These are phyloP conservation scores for Podospora bellae-mahoneyi DNA, from an alignment of 495 filamentous ascomycete genomes.

Conservation along the genomic window DNA sequence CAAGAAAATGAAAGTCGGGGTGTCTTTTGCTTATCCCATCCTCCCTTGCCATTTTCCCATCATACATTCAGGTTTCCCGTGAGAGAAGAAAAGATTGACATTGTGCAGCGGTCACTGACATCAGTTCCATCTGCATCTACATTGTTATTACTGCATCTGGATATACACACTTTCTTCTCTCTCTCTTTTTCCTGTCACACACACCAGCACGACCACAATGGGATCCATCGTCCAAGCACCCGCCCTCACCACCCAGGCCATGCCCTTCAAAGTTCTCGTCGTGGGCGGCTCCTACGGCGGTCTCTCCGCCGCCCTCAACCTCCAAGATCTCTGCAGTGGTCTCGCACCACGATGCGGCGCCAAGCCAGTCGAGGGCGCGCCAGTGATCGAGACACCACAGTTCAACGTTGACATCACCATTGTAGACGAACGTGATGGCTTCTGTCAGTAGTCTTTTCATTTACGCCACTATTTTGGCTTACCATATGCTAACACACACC, in stretches of 20 bases:
- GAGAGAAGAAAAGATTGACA: background rate
- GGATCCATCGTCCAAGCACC: slow-evolving; percentile 12
- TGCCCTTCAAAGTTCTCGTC: slow-evolving; percentile 46
- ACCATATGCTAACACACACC: background rate
- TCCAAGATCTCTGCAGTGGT: slow-evolving; percentile 57
- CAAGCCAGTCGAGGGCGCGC: slow-evolving; percentile 26
- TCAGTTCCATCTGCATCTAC: background rate
- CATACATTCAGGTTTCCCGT: background rate
- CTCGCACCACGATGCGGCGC: slow-evolving; percentile 23
- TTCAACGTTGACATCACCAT: slow-evolving; percentile 61
- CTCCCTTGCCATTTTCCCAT: background rate
- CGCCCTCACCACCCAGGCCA: background rate
- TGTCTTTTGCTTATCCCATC: too few species aligned
- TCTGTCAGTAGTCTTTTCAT: slow-evolving; percentile 46
- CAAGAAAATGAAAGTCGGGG: background rate
- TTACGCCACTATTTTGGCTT: background rate
- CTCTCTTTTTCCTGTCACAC: too few species aligned
- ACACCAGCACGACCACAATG: slow-evolving; percentile 15
- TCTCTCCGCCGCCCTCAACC: slow-evolving; percentile 56
- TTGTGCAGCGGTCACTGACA: too few species aligned
- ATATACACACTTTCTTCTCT: background rate
- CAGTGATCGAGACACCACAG: slow-evolving; percentile 24
- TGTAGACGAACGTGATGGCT: slow-evolving; percentile 68
- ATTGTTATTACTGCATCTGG: background rate
- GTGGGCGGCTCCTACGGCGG: slow-evolving; percentile 66